A percentile compares a stretch with the other conserved stretches of the same genome.
phyloP scores from a whole-genome alignment of 2,329 filamentous ascomycete genomes.

The Epichloe brachyelytri region DNA sequence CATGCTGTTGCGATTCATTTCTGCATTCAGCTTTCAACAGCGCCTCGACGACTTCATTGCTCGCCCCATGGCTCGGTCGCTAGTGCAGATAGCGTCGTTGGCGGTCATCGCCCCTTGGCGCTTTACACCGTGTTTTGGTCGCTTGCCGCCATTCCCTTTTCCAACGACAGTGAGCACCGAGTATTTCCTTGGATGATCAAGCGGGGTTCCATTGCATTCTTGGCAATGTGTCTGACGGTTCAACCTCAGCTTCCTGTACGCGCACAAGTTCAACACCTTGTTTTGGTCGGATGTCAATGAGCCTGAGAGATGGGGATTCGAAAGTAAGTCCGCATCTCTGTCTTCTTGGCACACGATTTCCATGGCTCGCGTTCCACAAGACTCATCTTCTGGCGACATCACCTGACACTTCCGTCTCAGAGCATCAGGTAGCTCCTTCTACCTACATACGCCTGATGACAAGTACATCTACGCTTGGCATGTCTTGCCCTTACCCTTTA shows the following conservation, averaged over 20 bases:
- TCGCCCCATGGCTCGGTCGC: conserved; percentile 11
- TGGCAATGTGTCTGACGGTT: background rate
- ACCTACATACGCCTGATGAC: conserved; percentile 59
- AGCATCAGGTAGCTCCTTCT: conserved; percentile 80
- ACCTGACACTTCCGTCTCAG: conserved; percentile 26
- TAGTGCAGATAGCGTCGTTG: conserved; percentile 16
- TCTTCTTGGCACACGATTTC: background rate
- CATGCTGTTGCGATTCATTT: too few species aligned
- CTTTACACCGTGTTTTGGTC: conserved; percentile 56
- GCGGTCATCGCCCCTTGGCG: conserved; percentile 41
- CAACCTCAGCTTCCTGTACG: conserved; percentile 58
- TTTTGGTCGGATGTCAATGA: conserved; percentile 61
- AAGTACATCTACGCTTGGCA: conserved; percentile 84
- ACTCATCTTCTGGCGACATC: background rate
- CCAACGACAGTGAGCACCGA: conserved; percentile 61
- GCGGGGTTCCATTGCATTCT: background rate
- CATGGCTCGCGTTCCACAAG: background rate
- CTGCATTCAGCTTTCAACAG: too few species aligned
- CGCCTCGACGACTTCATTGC: background rate
- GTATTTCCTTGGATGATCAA: background rate
- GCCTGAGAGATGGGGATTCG: conserved; percentile 76
- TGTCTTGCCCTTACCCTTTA: conserved; percentile 71
- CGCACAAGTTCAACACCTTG: conserved; percentile 62
- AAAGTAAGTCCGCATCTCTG: conserved; percentile 38
- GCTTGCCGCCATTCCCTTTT: conserved; percentile 55